These are phyloP conservation scores for Fusarium sp. DNA, from an alignment of 2,329 filamentous ascomycete genomes.

Conservation along the genomic window DNA sequence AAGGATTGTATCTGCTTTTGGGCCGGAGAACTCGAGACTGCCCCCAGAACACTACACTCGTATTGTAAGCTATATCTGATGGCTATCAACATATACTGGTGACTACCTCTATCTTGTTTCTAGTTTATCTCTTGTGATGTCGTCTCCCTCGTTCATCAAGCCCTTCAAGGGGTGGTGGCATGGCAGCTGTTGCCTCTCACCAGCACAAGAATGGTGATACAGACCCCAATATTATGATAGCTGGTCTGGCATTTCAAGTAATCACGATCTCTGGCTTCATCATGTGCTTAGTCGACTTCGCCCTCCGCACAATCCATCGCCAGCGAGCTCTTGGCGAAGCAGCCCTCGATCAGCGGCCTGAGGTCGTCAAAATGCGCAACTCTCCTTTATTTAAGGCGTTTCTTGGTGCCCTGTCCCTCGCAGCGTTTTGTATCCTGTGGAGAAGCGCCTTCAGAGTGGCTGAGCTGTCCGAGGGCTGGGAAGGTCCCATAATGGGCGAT, in stretches of 20 bases:
- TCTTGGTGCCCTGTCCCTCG: constrained; percentile 63
- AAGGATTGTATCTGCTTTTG: constrained; percentile 60
- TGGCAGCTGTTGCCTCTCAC: constrained; percentile 58
- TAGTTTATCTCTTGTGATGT: constrained; percentile 73
- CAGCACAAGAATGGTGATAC: constrained; percentile 47
- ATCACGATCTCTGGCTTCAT: constrained; percentile 67
- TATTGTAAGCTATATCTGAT: constrained; percentile 52
- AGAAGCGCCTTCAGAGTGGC: constrained; percentile 73
- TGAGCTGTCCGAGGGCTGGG: constrained; percentile 73
- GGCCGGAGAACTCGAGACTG: constrained; percentile 61
- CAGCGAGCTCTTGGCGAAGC: constrained; percentile 49
- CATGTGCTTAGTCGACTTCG: constrained; percentile 61
- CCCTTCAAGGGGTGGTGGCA: constrained; percentile 67
- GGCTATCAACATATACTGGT: too few species aligned
- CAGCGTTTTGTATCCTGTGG: constrained; percentile 72
- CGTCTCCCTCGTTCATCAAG: constrained; percentile 69
- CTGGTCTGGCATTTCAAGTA: constrained; percentile 71
- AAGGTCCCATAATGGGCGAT: constrained; percentile 65
- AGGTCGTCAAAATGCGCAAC: constrained; percentile 51
- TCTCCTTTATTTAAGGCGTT: constrained; percentile 64
- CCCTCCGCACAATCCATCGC: constrained; percentile 53
- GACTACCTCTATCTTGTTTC: neutral
- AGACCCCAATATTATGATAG: constrained; percentile 73
- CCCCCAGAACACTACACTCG: constrained; percentile 60
- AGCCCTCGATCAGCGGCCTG: constrained; percentile 54